These are phyloP conservation scores for Rutstroemia sp. DNA, from an alignment of 2,329 filamentous ascomycete genomes.

Conservation along the genomic window DNA sequence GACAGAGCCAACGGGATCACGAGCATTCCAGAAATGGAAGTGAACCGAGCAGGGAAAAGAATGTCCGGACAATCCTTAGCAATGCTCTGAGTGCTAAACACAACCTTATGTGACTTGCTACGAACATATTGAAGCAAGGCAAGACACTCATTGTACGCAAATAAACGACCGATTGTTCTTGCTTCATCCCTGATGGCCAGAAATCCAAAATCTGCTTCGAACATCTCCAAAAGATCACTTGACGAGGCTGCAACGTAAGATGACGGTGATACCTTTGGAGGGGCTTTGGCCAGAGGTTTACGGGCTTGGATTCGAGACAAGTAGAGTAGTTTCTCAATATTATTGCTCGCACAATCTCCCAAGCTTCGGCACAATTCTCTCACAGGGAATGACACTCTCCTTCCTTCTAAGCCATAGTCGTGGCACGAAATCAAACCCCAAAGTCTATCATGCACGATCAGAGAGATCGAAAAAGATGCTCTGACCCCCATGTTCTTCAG, in stretches of 20 bases:
- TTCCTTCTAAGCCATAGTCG: conserved; percentile 66
- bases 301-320: conserved; percentile 11
- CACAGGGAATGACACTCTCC: conserved; percentile 8
- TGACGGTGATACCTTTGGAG: conserved; percentile 10
- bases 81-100: conserved; percentile 72
- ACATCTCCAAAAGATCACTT: conserved; percentile 17
- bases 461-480: conserved; percentile 88
- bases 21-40: conserved; percentile 69
- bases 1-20: conserved; percentile 75
- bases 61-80: conserved; percentile 72
- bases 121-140: conserved; percentile 80
- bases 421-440: conserved; percentile 90
- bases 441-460: conserved; percentile 76
- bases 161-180: conserved; percentile 69
- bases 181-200: conserved; percentile 80
- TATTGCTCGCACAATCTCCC: conserved; percentile 45
- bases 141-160: conserved; percentile 76
- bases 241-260: conserved; percentile 17
- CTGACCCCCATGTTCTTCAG: conserved; percentile 81
- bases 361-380: conserved; percentile 73
- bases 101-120: conserved; percentile 65
- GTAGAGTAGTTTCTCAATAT: conserved; percentile 17
- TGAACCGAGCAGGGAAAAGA: conserved; percentile 70
- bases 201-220: conserved; percentile 47
- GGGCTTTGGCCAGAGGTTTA: conserved; percentile 3